phyloP scores from a whole-genome alignment of 2,329 filamentous ascomycete genomes.

The Stagonosporopsis vannaccii region DNA sequence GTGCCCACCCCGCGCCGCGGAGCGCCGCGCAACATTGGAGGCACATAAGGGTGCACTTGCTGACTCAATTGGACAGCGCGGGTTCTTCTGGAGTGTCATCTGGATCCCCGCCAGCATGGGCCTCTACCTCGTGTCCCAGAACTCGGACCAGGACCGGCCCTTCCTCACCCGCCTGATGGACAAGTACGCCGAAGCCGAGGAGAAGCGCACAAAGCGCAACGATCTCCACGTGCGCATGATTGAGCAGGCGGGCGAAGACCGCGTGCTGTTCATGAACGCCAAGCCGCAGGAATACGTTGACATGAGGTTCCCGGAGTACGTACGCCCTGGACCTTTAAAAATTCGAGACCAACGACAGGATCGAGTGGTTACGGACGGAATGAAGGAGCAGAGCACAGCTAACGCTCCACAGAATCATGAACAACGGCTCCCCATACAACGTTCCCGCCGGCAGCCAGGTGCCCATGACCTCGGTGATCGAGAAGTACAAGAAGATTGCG shows the following conservation, averaged over 20 bases:
- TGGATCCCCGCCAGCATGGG: conserved; percentile 56
- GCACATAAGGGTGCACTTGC: conserved; percentile 8
- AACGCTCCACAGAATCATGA: conserved; percentile 62
- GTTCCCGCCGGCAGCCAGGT: conserved; percentile 67
- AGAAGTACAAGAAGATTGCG: conserved; percentile 67
- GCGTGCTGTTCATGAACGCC: conserved; percentile 64
- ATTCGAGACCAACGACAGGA: not conserved
- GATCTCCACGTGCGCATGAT: conserved; percentile 66
- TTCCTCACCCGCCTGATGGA: conserved; percentile 61
- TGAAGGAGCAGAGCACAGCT: conserved; percentile 6
- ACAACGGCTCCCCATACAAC: conserved; percentile 69
- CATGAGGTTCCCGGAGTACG: conserved; percentile 71
- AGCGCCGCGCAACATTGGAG: not conserved
- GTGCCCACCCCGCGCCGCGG: not conserved
- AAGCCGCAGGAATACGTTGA: conserved; percentile 59
- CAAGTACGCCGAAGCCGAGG: conserved; percentile 62
- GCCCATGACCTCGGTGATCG: conserved; percentile 66
- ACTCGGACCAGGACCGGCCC: conserved; percentile 49
- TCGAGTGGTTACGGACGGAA: not conserved
- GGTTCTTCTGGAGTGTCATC: conserved; percentile 60
- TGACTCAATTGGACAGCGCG: conserved; percentile 46
- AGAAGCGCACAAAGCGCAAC: conserved; percentile 64
- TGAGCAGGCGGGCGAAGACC: conserved; percentile 69
- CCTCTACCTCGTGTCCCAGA: conserved; percentile 56
- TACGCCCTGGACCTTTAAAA: conserved; percentile 26